These are phyloP conservation scores for Sclerospora graminicola DNA, from an alignment of 352 stramenopile genomes.

Conservation along the genomic window DNA sequence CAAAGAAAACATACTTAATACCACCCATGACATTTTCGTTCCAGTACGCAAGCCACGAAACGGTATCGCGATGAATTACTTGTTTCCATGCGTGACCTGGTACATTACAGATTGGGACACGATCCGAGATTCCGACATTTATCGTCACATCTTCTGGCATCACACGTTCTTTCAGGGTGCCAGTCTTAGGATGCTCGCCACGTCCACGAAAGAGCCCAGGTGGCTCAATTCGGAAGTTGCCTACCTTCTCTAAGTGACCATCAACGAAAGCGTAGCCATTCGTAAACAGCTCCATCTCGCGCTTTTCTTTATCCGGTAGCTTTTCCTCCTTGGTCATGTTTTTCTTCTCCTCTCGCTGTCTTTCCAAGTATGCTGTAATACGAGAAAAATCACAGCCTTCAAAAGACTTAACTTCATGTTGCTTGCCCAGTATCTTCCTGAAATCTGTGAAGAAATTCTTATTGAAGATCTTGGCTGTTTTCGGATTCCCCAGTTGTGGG, in stretches of 20 bases:
- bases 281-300: slow-evolving; percentile 87
- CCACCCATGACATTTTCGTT: slow-evolving; percentile 98
- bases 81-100: slow-evolving; percentile 94
- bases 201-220: slow-evolving; percentile 96
- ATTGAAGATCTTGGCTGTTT: slow-evolving; percentile 97
- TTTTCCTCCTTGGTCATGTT: slow-evolving; percentile 95
- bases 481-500: slow-evolving; percentile 94
- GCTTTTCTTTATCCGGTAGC: slow-evolving; percentile 77
- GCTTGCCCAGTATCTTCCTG: slow-evolving; percentile 85
- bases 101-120: slow-evolving; percentile 85
- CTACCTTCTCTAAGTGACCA: slow-evolving; percentile 96
- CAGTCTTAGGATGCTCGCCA: slow-evolving; percentile 98
- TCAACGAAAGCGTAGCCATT: slow-evolving; percentile 97
- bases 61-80: slow-evolving; percentile 90
- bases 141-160: slow-evolving; percentile 95
- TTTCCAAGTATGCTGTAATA: slow-evolving; percentile 90
- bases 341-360: slow-evolving; percentile 90
- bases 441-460: slow-evolving; percentile 98
- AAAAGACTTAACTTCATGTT: slow-evolving; percentile 92
- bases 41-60: slow-evolving; percentile 92
- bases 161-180: slow-evolving; percentile 95
- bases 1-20: slow-evolving; percentile 99
- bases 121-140: slow-evolving; percentile 92
- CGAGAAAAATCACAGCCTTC: slow-evolving; percentile 95
- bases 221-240: slow-evolving; percentile 96